Base-by-base conservation (phyloP, 1,139 yeast genomes). In the Saccharomyces hybrid region DNA sequence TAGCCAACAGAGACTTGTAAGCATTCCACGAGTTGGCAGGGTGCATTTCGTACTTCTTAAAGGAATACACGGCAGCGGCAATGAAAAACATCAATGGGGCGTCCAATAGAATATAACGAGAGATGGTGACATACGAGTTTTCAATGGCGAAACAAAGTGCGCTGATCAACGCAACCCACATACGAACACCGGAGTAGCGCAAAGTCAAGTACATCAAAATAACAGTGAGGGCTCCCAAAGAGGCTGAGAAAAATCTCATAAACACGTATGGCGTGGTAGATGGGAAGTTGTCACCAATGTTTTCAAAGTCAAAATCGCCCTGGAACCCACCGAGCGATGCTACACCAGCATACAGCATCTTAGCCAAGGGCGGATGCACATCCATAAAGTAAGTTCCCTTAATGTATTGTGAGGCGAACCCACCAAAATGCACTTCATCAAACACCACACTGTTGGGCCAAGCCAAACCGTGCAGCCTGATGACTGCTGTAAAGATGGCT, bases 291-390 rank as follows among this genome's bases (percentile, higher is more conserved):
- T 79, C 83, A 58, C 95, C 96, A 65, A 90, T 90, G 52, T 76
- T 76, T 61, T 79, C 81, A 68, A 90, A 89, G 55, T 74, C 78
- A 65, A 88, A 88, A 63, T 81, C 83, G 51, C 96, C 96, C 51
- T 79, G 79, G 72, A 83, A 89, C 0, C 96, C 96, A 52, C 85
- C 89, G 29, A 86, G 59, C 49, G 79, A 72, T 1, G 82, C 91
- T 48, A 88, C 82, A 46, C 86, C 88, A 2, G 95, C 96, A 71
- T 81, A 87, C 55, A 90, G 72, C 88, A 90, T 83, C 72, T 89
- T 89, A 51, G 96, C 95, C 65, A 89, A 77, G 3, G 97, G 97
- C 27, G 97, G 97, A 70, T 90, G 96, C 54, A 89, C 96, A 71
- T 90, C 96, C 88, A 90, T 85, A 73, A 90, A 89, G 71, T 78